Percentiles rank a stretch among this genome's conserved stretches.
These are phyloP conservation scores for Pseudogymnoascus sp. DNA, from an alignment of 2,329 filamentous ascomycete genomes.

Conservation along the genomic window DNA sequence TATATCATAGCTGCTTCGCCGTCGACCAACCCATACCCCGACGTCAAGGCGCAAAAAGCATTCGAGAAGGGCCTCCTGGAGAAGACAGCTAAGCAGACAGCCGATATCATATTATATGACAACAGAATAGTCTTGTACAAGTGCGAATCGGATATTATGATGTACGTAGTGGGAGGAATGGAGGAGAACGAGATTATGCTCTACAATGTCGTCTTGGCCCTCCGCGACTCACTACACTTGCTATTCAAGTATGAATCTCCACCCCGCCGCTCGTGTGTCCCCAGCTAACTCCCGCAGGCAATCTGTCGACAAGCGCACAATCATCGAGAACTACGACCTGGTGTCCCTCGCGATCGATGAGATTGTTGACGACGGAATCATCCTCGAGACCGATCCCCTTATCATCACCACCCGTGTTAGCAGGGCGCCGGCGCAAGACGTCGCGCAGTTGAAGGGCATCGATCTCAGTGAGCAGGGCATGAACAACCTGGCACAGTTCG, in stretches of 20 bases:
- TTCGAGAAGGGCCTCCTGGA: conserved; percentile 95
- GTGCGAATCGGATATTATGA: conserved; percentile 94
- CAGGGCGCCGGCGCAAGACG: conserved; percentile 82
- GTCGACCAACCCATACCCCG: conserved; percentile 67
- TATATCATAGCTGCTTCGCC: conserved; percentile 34
- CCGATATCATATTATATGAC: conserved; percentile 96
- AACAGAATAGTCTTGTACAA: conserved; percentile 96
- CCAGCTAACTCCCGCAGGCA: conserved; percentile 46
- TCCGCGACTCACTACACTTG: conserved; percentile 82
- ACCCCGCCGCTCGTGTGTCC: neutral
- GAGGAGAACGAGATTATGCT: conserved; percentile 97
- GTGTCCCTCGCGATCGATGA: conserved; percentile 92
- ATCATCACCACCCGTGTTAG: conserved; percentile 89
- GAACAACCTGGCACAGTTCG: conserved; percentile 88
- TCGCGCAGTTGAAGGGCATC: conserved; percentile 80
- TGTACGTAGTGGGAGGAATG: conserved; percentile 81
- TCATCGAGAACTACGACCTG: conserved; percentile 97
- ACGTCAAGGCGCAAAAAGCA: conserved; percentile 84
- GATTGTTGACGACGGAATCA: conserved; percentile 89
- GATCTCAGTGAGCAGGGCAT: conserved; percentile 93
- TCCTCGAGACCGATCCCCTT: conserved; percentile 93
- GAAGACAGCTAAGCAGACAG: conserved; percentile 92
- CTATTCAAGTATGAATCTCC: conserved; percentile 67
- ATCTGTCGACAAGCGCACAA: conserved; percentile 93
- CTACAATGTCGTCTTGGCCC: conserved; percentile 87